Base-by-base conservation (phyloP, 2,329 filamentous ascomycete species). In the Pestalotiopsis sp. region DNA sequence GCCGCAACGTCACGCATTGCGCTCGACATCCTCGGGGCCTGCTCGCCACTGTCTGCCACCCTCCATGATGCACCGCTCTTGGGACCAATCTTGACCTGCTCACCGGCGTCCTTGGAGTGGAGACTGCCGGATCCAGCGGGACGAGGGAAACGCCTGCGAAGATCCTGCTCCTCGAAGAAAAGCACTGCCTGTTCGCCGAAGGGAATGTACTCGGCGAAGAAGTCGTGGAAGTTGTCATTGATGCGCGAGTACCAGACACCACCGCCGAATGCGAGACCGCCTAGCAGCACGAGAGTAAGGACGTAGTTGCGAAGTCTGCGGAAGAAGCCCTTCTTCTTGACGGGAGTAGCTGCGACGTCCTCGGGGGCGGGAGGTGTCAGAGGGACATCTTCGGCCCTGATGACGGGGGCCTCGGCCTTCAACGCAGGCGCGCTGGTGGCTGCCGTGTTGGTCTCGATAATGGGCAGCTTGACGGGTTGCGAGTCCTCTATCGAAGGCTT, bases 141-240 rank as follows among this genome's bases (percentile, higher is more conserved):
- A 76, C 81, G 84, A 74, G 83, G 88, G 84, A 97, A 98, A 68
- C 93, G 91, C 82, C 92, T 94, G 78, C 92, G 90, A 84, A 97
- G 98, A 77, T 98, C 94, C 73, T 92, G 89, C 83, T 99, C 96
- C 82, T 99, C 96, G 66, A 99, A 91, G 83, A 97, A 98, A 31
- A 97, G 89, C 60, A 99, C 95, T 20, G 92, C 92, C 79, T 97
- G 93, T 83, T 99, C 96, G 76, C 95, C 96, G 74, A 93, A 97
- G 25, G 96, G 96, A 20, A 99, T 83, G 80, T 95, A 99, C 83
- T 98, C 95, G 76, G 95, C 98, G 83, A 99, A 99, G 85, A 98
- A 96, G 82, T 99, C 96, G 83, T 99, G 95, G 88, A 98, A 99
- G 83, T 94, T 97, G 85, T 99, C 96, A 78, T 92, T 97, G 81